Percentiles rank a stretch among this genome's conserved stretches.
Evolutionary conservation across 306 rosid genomes (phyloP).

Genomic region (Parietaria judaica): DNA sequence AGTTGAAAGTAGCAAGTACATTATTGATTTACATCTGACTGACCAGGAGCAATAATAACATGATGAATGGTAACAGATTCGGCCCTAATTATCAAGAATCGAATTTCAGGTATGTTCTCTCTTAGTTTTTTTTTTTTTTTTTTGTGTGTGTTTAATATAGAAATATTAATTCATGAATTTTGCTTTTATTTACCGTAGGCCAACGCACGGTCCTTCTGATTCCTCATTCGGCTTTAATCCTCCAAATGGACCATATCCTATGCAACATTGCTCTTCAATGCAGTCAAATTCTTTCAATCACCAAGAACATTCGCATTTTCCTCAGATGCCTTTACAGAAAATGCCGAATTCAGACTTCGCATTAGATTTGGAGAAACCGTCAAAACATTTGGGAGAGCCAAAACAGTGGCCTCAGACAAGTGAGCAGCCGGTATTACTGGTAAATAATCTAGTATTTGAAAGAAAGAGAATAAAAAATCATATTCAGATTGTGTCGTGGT

Average conservation of each 20-base stretch:
- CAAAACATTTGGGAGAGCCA: conserved; percentile 41
- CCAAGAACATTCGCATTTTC: conserved; percentile 50
- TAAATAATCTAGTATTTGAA: not conserved
- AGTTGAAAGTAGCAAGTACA: not conserved
- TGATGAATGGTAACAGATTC: conserved; percentile 23
- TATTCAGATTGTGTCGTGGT: too few relatives aligned
- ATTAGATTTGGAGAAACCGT: conserved; percentile 44
- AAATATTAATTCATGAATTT: not conserved
- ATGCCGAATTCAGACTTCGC: conserved; percentile 30
- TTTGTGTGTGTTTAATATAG: not conserved
- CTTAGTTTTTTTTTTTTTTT: not conserved
- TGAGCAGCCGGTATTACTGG: conserved; percentile 18
- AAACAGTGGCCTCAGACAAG: conserved; percentile 56
- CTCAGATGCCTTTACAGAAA: conserved; percentile 38
- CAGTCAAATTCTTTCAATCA: conserved; percentile 38
- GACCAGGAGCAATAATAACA: conserved; percentile 47
- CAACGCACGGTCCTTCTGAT: conserved; percentile 39
- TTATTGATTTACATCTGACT: conserved; percentile 3
- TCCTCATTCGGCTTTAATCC: conserved; percentile 33
- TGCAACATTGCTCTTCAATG: conserved; percentile 32
- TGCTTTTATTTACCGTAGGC: conserved; percentile 37
- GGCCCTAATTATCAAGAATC: conserved; percentile 47
- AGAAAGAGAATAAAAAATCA: not conserved
- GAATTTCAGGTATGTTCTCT: conserved; percentile 41
- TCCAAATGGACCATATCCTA: conserved; percentile 46